phyloP scores from a whole-genome alignment of 2,329 filamentous ascomycete species.

The Leptosphaerulina australis region DNA sequence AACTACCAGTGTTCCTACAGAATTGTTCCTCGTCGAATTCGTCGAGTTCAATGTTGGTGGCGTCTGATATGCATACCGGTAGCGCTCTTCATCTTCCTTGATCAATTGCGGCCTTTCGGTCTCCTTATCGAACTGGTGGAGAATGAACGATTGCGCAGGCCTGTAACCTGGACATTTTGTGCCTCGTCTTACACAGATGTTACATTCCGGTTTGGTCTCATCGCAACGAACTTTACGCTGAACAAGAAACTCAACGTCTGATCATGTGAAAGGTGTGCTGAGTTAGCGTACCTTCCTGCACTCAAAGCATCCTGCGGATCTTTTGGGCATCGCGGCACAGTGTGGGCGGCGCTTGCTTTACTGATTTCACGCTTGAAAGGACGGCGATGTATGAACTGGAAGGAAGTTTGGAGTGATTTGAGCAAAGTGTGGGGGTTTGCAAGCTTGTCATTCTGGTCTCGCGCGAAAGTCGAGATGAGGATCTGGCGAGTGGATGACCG shows the following conservation, averaged over 20 bases:
- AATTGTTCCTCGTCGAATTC: conserved; percentile 6
- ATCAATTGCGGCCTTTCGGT: conserved; percentile 40
- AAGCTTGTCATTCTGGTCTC: conserved; percentile 10
- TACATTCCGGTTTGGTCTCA: conserved; percentile 45
- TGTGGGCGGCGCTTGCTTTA: conserved; percentile 9
- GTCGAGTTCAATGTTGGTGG: conserved; percentile 8
- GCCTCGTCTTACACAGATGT: conserved; percentile 41
- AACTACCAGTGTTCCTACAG: conserved; percentile 17
- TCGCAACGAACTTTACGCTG: conserved; percentile 47
- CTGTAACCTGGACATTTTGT: conserved; percentile 47
- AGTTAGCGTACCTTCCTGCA: conserved; percentile 39
- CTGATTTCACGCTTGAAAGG: too few relatives aligned
- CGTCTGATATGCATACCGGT: conserved; percentile 39
- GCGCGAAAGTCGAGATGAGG: conserved; percentile 6
- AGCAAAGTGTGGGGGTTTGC: not conserved
- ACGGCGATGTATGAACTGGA: not conserved
- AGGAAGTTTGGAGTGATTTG: not conserved
- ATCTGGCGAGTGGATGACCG: conserved; percentile 2
- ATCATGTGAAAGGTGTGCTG: conserved; percentile 11
- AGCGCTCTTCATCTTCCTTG: conserved; percentile 44
- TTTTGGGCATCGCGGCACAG: conserved; percentile 42
- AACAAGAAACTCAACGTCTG: conserved; percentile 9
- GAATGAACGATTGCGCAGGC: conserved; percentile 43
- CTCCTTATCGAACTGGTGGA: conserved; percentile 42
- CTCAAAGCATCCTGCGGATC: conserved; percentile 46